These are phyloP conservation scores for Malus asiatica DNA, from an alignment of 306 rosid genomes.

Conservation along the genomic window DNA sequence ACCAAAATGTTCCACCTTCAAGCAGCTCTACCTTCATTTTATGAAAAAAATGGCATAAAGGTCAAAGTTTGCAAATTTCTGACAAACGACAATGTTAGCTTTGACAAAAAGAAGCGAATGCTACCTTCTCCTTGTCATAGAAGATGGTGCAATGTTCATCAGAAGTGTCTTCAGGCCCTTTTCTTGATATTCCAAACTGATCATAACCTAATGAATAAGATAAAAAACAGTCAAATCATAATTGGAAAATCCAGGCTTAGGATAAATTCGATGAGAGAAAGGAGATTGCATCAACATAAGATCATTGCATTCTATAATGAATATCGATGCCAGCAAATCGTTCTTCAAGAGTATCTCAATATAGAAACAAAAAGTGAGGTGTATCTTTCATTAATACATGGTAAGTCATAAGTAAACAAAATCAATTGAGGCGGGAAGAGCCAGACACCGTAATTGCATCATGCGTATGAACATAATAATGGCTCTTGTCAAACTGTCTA, in stretches of 20 bases:
- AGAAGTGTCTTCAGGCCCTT: slow-evolving; percentile 72
- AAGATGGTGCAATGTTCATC: slow-evolving; percentile 93
- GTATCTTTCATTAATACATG: background rate
- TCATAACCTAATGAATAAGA: slow-evolving; percentile 54
- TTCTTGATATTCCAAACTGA: slow-evolving; percentile 82
- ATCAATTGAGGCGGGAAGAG: background rate
- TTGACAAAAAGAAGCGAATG: background rate
- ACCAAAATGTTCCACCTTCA: slow-evolving; percentile 99
- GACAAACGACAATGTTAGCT: background rate
- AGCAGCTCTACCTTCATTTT: slow-evolving; percentile 73
- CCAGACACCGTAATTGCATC: background rate
- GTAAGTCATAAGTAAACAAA: background rate
- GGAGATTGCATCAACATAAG: background rate
- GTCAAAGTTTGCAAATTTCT: background rate
- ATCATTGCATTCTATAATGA: background rate
- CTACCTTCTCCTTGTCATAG: slow-evolving; percentile 84
- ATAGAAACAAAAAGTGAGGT: background rate
- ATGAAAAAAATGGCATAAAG: background rate
- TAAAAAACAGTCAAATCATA: background rate
- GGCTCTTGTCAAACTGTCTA: background rate
- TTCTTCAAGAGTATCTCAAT: background rate
- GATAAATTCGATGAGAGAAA: slow-evolving; percentile 5
- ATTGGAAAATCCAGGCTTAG: background rate
- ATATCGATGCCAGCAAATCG: background rate
- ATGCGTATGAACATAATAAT: background rate